These are phyloP conservation scores for Pachysandra terminalis DNA, from an alignment of 164 flowering plant genomes.

Conservation along the genomic window DNA sequence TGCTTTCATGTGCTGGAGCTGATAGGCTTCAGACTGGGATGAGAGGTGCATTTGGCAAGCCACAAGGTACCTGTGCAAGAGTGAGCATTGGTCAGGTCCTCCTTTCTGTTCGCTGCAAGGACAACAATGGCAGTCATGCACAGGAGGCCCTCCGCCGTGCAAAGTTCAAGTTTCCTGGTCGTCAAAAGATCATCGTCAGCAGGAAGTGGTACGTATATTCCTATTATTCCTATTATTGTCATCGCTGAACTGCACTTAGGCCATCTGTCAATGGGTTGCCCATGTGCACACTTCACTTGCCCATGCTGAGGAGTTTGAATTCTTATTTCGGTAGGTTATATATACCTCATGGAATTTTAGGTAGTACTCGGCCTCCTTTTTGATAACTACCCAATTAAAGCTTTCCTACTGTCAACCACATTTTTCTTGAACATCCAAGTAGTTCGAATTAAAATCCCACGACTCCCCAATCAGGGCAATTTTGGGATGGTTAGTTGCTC, in stretches of 20 bases:
- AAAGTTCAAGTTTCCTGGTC: conserved; percentile 65
- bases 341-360: no score
- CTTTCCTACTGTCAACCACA: background rate
- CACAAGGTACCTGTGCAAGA: no score
- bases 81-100: no score
- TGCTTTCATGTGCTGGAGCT: conserved; percentile 77
- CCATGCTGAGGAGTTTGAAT: no score
- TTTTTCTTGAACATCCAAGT: background rate
- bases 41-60: conserved; percentile 71
- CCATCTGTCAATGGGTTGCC: no score
- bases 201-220: conserved; percentile 43
- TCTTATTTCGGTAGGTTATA: no score
- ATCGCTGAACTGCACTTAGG: no score
- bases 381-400: background rate
- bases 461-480: no score
- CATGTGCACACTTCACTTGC: background rate
- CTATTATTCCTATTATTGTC: background rate
- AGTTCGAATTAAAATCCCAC: no score
- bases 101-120: conserved; percentile 66
- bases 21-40: conserved; percentile 74
- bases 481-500: no score
- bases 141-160: conserved; percentile 71
- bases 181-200: conserved; percentile 65
- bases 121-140: conserved; percentile 40
- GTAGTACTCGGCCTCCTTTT: no score